These are phyloP conservation scores for Aureobasidium sp. DNA, from an alignment of 2,329 filamentous ascomycete genomes.

Conservation along the genomic window DNA sequence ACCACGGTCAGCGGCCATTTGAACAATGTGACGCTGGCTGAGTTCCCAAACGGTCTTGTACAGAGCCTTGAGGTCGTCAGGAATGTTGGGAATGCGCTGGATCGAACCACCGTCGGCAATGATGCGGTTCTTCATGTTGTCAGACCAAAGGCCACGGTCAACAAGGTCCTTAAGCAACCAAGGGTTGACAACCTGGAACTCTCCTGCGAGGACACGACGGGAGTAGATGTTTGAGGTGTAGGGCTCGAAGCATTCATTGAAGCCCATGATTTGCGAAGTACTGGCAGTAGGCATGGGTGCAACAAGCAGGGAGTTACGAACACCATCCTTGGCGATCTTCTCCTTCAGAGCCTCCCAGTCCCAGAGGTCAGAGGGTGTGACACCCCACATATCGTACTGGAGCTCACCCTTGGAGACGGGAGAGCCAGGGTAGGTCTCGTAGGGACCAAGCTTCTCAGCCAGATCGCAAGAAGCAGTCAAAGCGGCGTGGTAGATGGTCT, in stretches of 20 bases:
- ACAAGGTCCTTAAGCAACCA: constrained; percentile 98
- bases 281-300: constrained; percentile 97
- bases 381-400: constrained; percentile 98
- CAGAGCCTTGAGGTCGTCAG: constrained; percentile 85
- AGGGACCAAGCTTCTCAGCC: constrained; percentile 73
- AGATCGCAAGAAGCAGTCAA: constrained; percentile 82
- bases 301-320: constrained; percentile 90
- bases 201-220: constrained; percentile 90
- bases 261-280: constrained; percentile 94
- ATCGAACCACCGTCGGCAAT: constrained; percentile 94
- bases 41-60: constrained; percentile 99
- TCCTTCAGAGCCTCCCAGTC: constrained; percentile 87
- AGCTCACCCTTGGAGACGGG: constrained; percentile 92
- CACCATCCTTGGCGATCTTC: constrained; percentile 83
- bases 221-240: constrained; percentile 99
- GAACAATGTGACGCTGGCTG: constrained; percentile 85
- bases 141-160: constrained; percentile 95
- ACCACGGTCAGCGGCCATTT: constrained; percentile 97
- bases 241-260: constrained; percentile 99
- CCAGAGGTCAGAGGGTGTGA: constrained; percentile 90
- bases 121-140: constrained; percentile 99
- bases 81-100: constrained; percentile 95
- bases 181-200: constrained; percentile 99
- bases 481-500: constrained; percentile 97
- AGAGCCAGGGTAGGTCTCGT: constrained; percentile 85